A percentile compares a stretch with the other conserved stretches of the same genome.
phyloP scores from a whole-genome alignment of 306 rosid genomes.

The Arachis hypogaea region DNA sequence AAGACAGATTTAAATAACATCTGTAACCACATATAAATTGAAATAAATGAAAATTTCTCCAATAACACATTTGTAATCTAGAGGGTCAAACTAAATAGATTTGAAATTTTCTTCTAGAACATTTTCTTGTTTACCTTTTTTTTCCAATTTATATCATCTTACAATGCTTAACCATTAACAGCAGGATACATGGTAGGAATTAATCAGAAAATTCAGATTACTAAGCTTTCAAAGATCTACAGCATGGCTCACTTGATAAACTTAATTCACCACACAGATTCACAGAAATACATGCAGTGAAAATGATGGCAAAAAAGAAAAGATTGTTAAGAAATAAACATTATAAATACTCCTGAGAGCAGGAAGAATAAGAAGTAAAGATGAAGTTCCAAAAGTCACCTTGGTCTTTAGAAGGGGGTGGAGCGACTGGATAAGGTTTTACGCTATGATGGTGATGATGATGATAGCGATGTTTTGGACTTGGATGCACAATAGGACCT shows the following conservation, averaged over 20 bases:
- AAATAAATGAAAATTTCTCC: neutral
- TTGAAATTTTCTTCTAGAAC: slow-evolving; percentile 19
- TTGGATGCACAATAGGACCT: slow-evolving; percentile 57
- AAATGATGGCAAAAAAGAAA: slow-evolving; percentile 5
- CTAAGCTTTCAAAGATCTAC: slow-evolving; percentile 11
- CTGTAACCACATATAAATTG: slow-evolving; percentile 18
- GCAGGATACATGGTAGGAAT: neutral
- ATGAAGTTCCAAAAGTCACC: slow-evolving; percentile 50
- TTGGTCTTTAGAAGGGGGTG: slow-evolving; percentile 73
- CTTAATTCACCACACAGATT: slow-evolving; percentile 32
- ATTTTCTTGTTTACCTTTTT: neutral
- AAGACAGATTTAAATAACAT: slow-evolving; percentile 13
- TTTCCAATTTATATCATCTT: neutral
- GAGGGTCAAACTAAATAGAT: slow-evolving; percentile 9
- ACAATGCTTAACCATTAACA: slow-evolving; percentile 15
- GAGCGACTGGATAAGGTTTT: slow-evolving; percentile 59
- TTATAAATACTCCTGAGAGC: neutral
- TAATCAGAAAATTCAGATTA: slow-evolving; percentile 29
- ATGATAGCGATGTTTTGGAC: slow-evolving; percentile 41
- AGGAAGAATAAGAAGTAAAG: neutral
- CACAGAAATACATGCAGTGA: slow-evolving; percentile 11
- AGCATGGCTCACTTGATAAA: slow-evolving; percentile 8
- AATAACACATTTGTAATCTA: neutral
- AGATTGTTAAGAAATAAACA: slow-evolving; percentile 11
- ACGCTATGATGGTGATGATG: slow-evolving; percentile 53